These are phyloP conservation scores for Epicoccum sorghinum DNA, from an alignment of 2,329 filamentous ascomycete genomes.

Conservation along the genomic window DNA sequence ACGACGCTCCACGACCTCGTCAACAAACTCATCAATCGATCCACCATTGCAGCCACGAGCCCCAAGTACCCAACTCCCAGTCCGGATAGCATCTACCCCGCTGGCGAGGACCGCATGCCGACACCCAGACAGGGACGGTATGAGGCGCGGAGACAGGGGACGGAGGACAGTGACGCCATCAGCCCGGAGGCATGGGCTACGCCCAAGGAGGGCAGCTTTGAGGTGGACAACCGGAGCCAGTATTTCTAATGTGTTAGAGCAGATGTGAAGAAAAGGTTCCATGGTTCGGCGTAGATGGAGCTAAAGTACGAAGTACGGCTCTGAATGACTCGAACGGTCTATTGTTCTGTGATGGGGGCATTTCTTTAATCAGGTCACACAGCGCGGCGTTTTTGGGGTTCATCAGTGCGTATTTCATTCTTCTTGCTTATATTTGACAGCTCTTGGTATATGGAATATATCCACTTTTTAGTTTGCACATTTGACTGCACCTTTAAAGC, in stretches of 20 bases:
- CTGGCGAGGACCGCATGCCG: slow-evolving; percentile 27
- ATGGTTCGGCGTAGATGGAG: background rate
- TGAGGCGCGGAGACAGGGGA: slow-evolving; percentile 1
- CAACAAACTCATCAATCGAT: slow-evolving; percentile 29
- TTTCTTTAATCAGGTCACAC: background rate
- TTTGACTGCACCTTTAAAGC: too few species aligned
- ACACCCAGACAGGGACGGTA: slow-evolving; percentile 33
- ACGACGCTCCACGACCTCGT: slow-evolving; percentile 38
- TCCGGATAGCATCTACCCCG: slow-evolving; percentile 32
- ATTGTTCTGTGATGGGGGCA: background rate
- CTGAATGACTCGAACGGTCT: background rate
- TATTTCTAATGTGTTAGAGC: slow-evolving; percentile 27
- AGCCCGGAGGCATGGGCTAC: slow-evolving; percentile 46
- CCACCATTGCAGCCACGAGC: slow-evolving; percentile 19
- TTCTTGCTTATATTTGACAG: slow-evolving; percentile 1
- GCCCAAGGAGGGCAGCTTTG: slow-evolving; percentile 43
- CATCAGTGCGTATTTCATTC: background rate
- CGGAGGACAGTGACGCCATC: slow-evolving; percentile 24
- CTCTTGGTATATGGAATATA: background rate
- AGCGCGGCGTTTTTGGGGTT: slow-evolving; percentile 12
- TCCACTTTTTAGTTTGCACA: background rate
- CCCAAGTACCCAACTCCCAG: slow-evolving; percentile 43
- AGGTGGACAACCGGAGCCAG: slow-evolving; percentile 12
- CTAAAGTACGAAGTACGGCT: slow-evolving; percentile 13
- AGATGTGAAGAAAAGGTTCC: background rate